Evolutionary conservation across 345 rosid genomes (phyloP), one percentile per base, ranked within the genome.

Genomic region (Bruguiera gymnorhiza): DNA sequence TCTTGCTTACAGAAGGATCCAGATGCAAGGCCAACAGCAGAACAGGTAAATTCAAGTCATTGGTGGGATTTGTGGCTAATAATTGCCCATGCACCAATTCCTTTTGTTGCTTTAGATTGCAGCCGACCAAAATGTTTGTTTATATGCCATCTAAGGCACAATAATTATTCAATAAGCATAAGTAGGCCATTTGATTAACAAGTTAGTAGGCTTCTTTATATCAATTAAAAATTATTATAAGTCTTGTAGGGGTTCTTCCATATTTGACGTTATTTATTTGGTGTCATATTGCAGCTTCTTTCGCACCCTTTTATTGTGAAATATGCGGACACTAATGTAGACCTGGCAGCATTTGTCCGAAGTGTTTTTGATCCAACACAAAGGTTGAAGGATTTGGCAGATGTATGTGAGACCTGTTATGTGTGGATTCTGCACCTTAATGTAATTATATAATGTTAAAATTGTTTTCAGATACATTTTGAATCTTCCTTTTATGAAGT

Each of bases 321-420:
- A 81, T 80, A 89, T 46, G 89, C 83, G 46, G 71, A 85, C 51
- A 77, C 77, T 52, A 65, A 63, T 72, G 87, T 88, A 53, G 95
- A 94, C 83, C 80, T 91, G 69, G 91, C 93, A 23, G 75, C 84
- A 68, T 91, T 87, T 83, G 91, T 91, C 66, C 89, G 79, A 71
- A 81, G 86, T 72, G 87, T 91, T 70, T 94, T 94, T 83, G 96
- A 94, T 81, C 96, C 98, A 60, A 84, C 84, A 5, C 87, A 85
- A 78, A 88, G 85, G 82, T 72, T 94, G 88, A 94, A 88, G 85
- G 98, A 94, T 62, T 78, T 91, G 77, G 97, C 98, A 72, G 97
- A 94, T 84, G 98, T 94, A 83, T 56, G 34, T 39, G 55, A 60
- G 51, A 31, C 18, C 52, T 18, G 11, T 16, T 23, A 59, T 30